Evolutionary conservation across 23 red algal species (phyloP).

Genomic region (Agarophyton chilense): DNA sequence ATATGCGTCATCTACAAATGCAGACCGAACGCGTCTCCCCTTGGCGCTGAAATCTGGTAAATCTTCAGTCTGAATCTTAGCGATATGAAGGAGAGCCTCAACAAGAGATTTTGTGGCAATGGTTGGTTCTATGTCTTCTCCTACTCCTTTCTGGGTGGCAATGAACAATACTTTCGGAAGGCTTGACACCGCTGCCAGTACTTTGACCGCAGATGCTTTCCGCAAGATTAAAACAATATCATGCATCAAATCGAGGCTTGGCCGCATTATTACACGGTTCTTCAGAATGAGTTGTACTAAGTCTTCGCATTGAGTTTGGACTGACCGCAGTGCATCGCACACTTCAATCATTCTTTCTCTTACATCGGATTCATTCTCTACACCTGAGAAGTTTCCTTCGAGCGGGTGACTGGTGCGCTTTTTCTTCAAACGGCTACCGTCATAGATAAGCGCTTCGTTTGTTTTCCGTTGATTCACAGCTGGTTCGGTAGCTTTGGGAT

Average conservation of each 20-base stretch:
- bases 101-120: not conserved
- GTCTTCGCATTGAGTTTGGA: not conserved
- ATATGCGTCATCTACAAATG: not conserved
- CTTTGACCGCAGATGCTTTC: not conserved
- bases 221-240: not conserved
- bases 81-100: not conserved
- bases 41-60: not conserved
- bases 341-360: not conserved
- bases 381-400: no score
- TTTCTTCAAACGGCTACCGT: not conserved
- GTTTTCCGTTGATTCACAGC: not conserved
- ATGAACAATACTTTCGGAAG: slow-evolving; percentile 21
- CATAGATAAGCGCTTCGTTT: not conserved
- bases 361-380: not conserved
- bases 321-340: not conserved
- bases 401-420: not conserved
- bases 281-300: not conserved
- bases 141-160: not conserved
- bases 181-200: not conserved
- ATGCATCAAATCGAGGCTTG: not conserved
- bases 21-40: not conserved
- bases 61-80: slow-evolving; percentile 12
- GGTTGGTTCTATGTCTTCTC: not conserved
- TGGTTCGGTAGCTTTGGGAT: not conserved
- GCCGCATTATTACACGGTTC: not conserved